phyloP scores from a whole-genome alignment of 257 asterid genomes.

The Rubia yunnanensis region DNA sequence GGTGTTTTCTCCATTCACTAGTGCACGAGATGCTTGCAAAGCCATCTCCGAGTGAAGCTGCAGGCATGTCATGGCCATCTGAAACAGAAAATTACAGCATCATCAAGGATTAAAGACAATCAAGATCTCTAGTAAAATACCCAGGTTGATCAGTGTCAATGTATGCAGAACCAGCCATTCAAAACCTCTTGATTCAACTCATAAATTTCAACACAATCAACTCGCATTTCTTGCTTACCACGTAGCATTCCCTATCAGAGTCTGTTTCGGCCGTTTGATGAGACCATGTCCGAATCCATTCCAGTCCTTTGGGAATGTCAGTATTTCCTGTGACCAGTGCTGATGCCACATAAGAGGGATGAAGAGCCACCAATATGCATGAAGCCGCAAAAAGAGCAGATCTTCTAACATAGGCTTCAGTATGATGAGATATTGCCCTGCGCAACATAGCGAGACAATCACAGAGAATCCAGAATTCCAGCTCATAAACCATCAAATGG shows the following conservation, averaged over 20 bases:
- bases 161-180: neutral
- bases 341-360: constrained; percentile 79
- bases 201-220: neutral
- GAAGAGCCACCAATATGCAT: constrained; percentile 68
- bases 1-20: constrained; percentile 36
- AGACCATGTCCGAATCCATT: constrained; percentile 85
- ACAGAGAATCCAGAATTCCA: neutral
- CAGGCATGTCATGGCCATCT: constrained; percentile 87
- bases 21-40: constrained; percentile 78
- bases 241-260: constrained; percentile 78
- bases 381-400: constrained; percentile 89
- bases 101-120: neutral
- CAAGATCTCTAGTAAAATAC: neutral
- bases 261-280: constrained; percentile 74
- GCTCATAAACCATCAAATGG: neutral
- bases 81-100: constrained; percentile 14
- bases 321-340: constrained; percentile 55
- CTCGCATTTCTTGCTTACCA: constrained; percentile 47
- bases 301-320: constrained; percentile 70
- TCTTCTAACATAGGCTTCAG: constrained; percentile 85
- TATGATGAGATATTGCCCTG: constrained; percentile 74
- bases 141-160: neutral
- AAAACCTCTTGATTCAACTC: neutral
- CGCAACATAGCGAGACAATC: constrained; percentile 12
- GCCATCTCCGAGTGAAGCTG: constrained; percentile 93